Conservation (phyloP, 192 early-diverging fungal species). For the Entomortierella parvispora region DNA sequence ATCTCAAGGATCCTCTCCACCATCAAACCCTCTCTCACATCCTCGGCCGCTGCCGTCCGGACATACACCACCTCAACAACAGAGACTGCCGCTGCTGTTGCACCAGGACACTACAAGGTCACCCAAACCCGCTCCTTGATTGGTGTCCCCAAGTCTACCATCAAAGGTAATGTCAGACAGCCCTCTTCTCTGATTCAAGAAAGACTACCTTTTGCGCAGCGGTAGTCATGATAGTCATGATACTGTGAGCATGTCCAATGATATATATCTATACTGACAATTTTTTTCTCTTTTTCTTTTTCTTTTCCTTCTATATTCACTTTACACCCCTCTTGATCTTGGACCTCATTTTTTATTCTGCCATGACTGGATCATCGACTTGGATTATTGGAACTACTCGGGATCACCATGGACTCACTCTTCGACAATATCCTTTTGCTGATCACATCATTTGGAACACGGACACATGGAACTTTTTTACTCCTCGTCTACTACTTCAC, state of each 20-base stretch:
- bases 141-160: conserved; percentile 49
- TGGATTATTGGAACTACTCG: too few relatives aligned
- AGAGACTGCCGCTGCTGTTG: conserved; percentile 1
- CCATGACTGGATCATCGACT: too few relatives aligned
- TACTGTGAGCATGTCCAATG: not conserved
- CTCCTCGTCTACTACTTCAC: too few relatives aligned
- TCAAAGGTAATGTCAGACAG: conserved; percentile 54
- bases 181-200: too few relatives aligned
- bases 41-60: conserved; percentile 5
- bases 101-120: conserved; percentile 44
- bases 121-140: conserved; percentile 46
- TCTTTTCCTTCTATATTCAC: not conserved
- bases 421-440: too few relatives aligned
- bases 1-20: conserved; percentile 36
- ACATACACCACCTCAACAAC: conserved; percentile 32
- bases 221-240: not conserved
- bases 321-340: too few relatives aligned
- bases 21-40: conserved; percentile 20
- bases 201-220: too few relatives aligned
- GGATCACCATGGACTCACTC: too few relatives aligned
- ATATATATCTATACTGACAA: not conserved
- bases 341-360: too few relatives aligned
- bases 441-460: too few relatives aligned
- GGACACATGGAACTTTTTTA: too few relatives aligned
- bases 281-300: not conserved